Base-by-base conservation (phyloP, 2,329 filamentous ascomycete genomes). In the Myriosclerotinia duriaeana region DNA sequence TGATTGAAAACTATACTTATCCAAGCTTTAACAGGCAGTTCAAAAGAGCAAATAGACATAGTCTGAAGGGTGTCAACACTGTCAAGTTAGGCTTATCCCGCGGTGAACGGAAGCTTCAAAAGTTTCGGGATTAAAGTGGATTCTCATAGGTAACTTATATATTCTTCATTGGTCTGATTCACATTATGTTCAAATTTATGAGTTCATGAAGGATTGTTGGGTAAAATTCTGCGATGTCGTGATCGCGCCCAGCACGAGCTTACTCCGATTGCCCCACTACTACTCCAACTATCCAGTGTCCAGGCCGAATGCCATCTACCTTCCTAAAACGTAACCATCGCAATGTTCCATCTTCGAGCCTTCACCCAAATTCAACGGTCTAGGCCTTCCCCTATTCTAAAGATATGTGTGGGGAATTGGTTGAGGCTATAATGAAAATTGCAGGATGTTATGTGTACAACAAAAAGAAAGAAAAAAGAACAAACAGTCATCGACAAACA, bases 171-270 rank as follows among this genome's bases (percentile, higher is more conserved):
- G 58, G 58, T 26, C 14, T 9, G 6, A 46, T 6, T 8, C 5
- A 20, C 2, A 48, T 50, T 36, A 12, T 3, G 34, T 60, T 60
- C 42, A 22, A 38, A 12, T 38, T 50, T 34, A 60, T 50, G n/a
- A 60, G 22, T 30, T 44, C 8, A 3, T 44, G 22, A 34, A 34
- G 22, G 26, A 34, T 44, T 50, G n/a, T 60, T 60, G 22, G 30
- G 30, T 48, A 60, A 60, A 50, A 50, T 38, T 60, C 44, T 50
- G 44, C 58, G n/a, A 60, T 60, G 58, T 60, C 58, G 58, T 60
- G 58, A 60, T 60, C 22, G n/a, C 38, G 44, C 56, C 56, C 42
- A 59, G 42, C 42, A 30, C 26, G 17, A 46, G 14, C 30, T 36
- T 50, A 20, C 20, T 38, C 58, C 58, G 58, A 38, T 48, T 50